Base-by-base conservation (phyloP, 1,284 basidiomycete species). In the Trichosporon sp. region DNA sequence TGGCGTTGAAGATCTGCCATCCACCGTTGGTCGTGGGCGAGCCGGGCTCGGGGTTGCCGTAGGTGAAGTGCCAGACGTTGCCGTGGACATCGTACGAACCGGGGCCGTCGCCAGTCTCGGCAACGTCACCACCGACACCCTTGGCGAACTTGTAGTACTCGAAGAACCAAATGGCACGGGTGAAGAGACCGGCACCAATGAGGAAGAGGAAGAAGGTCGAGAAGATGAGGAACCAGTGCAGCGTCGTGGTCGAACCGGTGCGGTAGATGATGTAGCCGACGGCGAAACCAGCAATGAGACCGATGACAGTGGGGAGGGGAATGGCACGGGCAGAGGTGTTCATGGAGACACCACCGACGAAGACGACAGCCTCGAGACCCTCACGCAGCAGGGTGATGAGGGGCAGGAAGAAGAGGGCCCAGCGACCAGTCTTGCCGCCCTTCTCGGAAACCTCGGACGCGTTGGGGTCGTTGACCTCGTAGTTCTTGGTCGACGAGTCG, bases 301-400 rank as follows among this genome's bases (percentile, higher is more conserved):
- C 95, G 46, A 91, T 88, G 73, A 97, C 90, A 67, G 93, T 89
- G 5, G 95, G 91, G 66, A 97, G 90, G 1, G 95, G 95, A 78
- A 97, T 96, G 4, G 94, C 89, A 1, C 87, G 88, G 1, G 92
- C 94, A 1, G 89, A 86, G 78, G 92, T 88, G 48, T 90, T 90
- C 61, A 97, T 89, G 1, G 94, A 90, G 56, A 96, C 94, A 71
- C 95, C 94, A 19, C 94, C 92, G 67, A 97, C 93, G 80, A 97
- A 97, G 74, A 98, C 87, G 71, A 97, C 91, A 1, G 92, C 94
- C 83, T 98, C 95, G 76, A 97, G 87, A 79, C 94, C 95, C 86
- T 98, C 95, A 76, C 95, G 90, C 21, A 77, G 67, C 48, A 98
- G 92, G 3, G 94, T 96, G 79, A 97, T 89, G 75, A 95, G 84